Conservation (phyloP, 257 asterid species). For the Lantana camara region DNA sequence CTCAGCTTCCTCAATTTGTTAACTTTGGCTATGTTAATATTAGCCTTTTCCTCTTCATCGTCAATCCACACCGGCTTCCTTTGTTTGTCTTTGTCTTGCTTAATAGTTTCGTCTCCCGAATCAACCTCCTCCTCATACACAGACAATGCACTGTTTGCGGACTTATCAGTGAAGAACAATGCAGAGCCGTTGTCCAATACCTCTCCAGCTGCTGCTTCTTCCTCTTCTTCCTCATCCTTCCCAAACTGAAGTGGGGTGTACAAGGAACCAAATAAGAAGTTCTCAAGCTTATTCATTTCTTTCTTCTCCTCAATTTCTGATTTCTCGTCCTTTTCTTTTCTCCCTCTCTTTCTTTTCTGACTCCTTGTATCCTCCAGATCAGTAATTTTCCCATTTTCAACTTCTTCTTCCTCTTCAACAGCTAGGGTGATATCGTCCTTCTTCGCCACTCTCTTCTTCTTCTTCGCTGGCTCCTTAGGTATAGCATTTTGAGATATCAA, state of each 20-base stretch:
- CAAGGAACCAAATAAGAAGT: constrained; percentile 69
- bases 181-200: constrained; percentile 49
- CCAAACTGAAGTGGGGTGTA: constrained; percentile 64
- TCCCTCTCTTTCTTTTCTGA: constrained; percentile 54
- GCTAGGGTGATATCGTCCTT: constrained; percentile 23
- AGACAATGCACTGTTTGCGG: constrained; percentile 53
- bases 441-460: constrained; percentile 43
- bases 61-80: constrained; percentile 84
- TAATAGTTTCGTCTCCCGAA: constrained; percentile 28
- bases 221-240: constrained; percentile 54
- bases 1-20: constrained; percentile 77
- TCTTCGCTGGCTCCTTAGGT: constrained; percentile 43
- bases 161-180: constrained; percentile 65
- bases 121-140: constrained; percentile 62
- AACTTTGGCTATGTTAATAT: constrained; percentile 67
- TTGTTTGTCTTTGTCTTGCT: constrained; percentile 27
- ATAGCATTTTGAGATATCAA: constrained; percentile 81
- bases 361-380: constrained; percentile 27
- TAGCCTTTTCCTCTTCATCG: constrained; percentile 78
- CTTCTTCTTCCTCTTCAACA: constrained; percentile 39
- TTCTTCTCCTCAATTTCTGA: constrained; percentile 52
- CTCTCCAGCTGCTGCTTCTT: constrained; percentile 45
- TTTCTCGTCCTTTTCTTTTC: constrained; percentile 33
- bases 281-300: constrained; percentile 77
- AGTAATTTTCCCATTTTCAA: constrained; percentile 28